These are phyloP conservation scores for Jamesozyma jinghongensis DNA, from an alignment of 805 yeast species.

Conservation along the genomic window DNA sequence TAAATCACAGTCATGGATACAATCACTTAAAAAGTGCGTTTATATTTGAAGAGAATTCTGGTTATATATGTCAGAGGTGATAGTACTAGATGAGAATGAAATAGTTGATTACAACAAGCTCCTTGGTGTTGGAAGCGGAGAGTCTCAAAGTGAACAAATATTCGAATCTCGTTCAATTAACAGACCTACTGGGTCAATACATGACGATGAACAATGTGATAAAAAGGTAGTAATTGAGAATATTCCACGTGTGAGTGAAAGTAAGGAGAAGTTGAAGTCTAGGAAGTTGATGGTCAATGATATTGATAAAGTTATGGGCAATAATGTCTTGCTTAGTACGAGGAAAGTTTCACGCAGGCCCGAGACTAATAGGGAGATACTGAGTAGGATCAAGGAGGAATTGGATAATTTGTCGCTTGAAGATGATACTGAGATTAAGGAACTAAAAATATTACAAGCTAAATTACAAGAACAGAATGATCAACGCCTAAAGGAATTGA, in stretches of 20 bases:
- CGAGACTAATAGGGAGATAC: background rate
- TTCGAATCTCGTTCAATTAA: background rate
- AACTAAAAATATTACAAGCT: background rate
- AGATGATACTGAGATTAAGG: background rate
- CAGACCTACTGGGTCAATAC: background rate
- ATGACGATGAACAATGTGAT: background rate
- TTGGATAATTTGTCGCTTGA: background rate
- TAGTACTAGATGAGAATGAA: background rate
- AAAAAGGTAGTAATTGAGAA: background rate
- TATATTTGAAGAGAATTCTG: no score
- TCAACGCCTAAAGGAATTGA: background rate
- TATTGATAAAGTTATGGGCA: background rate
- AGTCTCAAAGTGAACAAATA: background rate
- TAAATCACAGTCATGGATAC: no score
- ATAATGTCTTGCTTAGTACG: no score
- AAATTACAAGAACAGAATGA: background rate
- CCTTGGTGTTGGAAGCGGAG: background rate
- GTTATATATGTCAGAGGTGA: background rate
- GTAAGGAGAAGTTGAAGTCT: background rate
- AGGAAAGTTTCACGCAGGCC: background rate
- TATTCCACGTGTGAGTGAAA: background rate
- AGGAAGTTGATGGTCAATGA: background rate
- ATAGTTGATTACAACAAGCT: background rate
- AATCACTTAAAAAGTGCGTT: no score
- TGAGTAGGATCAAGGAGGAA: background rate